These are phyloP conservation scores for Saturnispora gosingensis DNA, from an alignment of 805 yeast genomes.

Conservation along the genomic window DNA sequence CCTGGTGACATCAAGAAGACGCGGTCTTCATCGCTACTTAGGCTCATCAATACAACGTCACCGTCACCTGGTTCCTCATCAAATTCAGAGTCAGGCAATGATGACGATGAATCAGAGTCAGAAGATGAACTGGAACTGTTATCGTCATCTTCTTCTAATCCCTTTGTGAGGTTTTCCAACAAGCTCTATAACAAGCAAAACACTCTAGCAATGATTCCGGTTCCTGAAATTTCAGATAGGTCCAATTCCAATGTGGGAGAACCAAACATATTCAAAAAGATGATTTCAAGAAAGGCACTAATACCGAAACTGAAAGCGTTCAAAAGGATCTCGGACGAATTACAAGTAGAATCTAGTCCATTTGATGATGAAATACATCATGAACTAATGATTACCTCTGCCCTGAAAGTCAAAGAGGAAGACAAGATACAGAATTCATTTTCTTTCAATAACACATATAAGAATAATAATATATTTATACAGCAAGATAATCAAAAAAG, in stretches of 20 bases:
- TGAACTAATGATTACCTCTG: conserved; percentile 27
- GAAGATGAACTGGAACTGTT: not conserved
- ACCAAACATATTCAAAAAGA: conserved; percentile 24
- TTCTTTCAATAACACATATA: not conserved
- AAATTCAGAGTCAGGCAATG: not conserved
- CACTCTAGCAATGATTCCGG: not conserved
- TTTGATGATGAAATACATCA: conserved; percentile 28
- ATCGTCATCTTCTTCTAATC: not conserved
- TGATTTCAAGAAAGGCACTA: conserved; percentile 21
- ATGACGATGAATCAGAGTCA: not conserved
- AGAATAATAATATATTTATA: not conserved
- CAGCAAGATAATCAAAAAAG: conserved; percentile 21
- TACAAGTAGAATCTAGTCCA: conserved; percentile 28
- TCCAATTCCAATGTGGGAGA: not conserved
- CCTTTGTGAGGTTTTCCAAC: not conserved
- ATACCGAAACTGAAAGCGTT: conserved; percentile 30
- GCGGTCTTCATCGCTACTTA: conserved; percentile 8
- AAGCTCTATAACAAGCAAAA: not conserved
- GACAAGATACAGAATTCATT: not conserved
- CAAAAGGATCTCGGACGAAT: conserved; percentile 26
- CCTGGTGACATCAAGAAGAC: conserved; percentile 2
- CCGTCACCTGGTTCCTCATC: conserved; percentile 1
- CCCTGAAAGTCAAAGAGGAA: conserved; percentile 20
- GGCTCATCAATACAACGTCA: conserved; percentile 2
- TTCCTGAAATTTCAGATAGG: not conserved